Percentiles rank a stretch among this genome's conserved stretches.
Conservation (phyloP, 345 rosid species). For the Ceriops zippeliana region DNA sequence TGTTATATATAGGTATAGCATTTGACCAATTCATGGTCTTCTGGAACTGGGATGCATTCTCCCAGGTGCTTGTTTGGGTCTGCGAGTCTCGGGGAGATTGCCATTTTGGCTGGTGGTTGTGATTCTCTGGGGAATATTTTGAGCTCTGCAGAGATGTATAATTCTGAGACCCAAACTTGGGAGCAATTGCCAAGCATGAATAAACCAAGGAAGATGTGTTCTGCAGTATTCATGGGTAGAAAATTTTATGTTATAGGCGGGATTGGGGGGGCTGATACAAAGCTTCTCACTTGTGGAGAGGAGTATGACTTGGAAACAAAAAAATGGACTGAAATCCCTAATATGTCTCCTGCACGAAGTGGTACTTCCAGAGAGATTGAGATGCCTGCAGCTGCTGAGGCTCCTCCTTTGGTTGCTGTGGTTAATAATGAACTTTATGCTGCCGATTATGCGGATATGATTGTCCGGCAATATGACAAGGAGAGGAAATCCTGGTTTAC, state of each 20-base stretch:
- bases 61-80: constrained; percentile 95
- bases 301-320: constrained; percentile 67
- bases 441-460: constrained; percentile 81
- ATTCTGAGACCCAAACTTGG: constrained; percentile 75
- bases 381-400: constrained; percentile 63
- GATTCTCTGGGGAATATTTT: constrained; percentile 58
- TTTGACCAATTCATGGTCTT: constrained; percentile 79
- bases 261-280: constrained; percentile 48
- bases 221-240: constrained; percentile 85
- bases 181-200: constrained; percentile 67
- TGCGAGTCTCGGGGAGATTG: constrained; percentile 83
- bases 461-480: constrained; percentile 73
- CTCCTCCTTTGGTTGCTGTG: constrained; percentile 89
- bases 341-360: constrained; percentile 68
- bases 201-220: constrained; percentile 85
- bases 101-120: constrained; percentile 85
- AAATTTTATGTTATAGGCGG: constrained; percentile 93
- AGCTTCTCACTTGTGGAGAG: constrained; percentile 71
- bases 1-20: constrained; percentile 80
- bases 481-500: constrained; percentile 51
- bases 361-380: constrained; percentile 41
- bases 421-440: constrained; percentile 76
- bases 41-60: constrained; percentile 69
- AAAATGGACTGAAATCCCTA: constrained; percentile 72
- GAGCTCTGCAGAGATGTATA: constrained; percentile 76